phyloP scores from a whole-genome alignment of 768 basidiomycete species.

The Leccinum fibrillosum region DNA sequence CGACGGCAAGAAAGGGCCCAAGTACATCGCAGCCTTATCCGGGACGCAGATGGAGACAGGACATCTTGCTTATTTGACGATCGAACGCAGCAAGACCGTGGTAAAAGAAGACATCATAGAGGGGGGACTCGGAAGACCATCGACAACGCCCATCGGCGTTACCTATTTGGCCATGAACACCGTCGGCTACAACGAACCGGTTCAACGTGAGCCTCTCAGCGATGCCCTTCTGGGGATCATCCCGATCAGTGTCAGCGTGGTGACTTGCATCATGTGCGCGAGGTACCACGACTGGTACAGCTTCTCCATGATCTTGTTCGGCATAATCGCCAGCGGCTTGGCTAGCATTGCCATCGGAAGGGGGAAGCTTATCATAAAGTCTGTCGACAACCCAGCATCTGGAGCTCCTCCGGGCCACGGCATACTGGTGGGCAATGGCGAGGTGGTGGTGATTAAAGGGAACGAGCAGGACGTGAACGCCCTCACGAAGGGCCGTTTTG shows the following conservation, averaged over 20 bases:
- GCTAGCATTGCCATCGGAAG: slow-evolving; percentile 25
- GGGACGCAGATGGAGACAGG: slow-evolving; percentile 27
- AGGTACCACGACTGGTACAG: slow-evolving; percentile 28
- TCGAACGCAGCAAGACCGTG: slow-evolving; percentile 13
- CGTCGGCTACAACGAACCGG: background rate
- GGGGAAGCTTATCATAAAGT: slow-evolving; percentile 16
- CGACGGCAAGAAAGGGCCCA: slow-evolving; percentile 28
- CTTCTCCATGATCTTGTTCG: slow-evolving; percentile 31
- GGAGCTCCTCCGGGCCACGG: slow-evolving; percentile 30
- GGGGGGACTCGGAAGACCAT: background rate
- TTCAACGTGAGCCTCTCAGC: background rate
- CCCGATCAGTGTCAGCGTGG: slow-evolving; percentile 25
- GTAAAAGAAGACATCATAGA: background rate
- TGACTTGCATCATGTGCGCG: slow-evolving; percentile 24
- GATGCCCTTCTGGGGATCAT: slow-evolving; percentile 16
- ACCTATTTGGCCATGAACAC: slow-evolving; percentile 19
- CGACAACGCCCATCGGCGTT: slow-evolving; percentile 11
- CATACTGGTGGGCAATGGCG: slow-evolving; percentile 14
- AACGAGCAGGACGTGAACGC: slow-evolving; percentile 24
- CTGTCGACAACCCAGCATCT: slow-evolving; percentile 12
- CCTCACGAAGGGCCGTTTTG: slow-evolving; percentile 30
- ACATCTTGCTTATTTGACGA: slow-evolving; percentile 28
- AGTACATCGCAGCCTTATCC: slow-evolving; percentile 28
- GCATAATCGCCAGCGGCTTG: slow-evolving; percentile 31
- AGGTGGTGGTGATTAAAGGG: slow-evolving; percentile 29